Evolutionary conservation across 768 basidiomycete species (phyloP).

Genomic region (Hygrophoropsis aurantiaca): DNA sequence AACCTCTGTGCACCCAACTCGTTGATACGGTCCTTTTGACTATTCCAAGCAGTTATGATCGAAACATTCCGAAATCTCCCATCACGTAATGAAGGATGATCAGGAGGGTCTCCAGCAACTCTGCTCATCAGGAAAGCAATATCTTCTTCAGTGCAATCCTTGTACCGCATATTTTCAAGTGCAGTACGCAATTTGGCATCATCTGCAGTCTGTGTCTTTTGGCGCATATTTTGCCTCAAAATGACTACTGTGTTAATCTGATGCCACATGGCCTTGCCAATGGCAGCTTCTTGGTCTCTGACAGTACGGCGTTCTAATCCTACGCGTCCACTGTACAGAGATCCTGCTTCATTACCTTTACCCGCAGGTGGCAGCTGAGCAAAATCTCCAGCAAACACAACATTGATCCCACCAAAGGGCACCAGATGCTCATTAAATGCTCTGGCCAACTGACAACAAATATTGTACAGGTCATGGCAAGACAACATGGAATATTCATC

Average conservation of each 20-base stretch:
- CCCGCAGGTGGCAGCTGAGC: constrained; percentile 39
- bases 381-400: constrained; percentile 50
- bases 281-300: constrained; percentile 16
- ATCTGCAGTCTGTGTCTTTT: constrained; percentile 16
- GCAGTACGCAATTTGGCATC: constrained; percentile 30
- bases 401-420: constrained; percentile 35
- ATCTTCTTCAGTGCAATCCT: constrained; percentile 38
- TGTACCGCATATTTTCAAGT: constrained; percentile 38
- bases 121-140: constrained; percentile 31
- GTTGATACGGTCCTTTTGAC: constrained; percentile 39
- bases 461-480: constrained; percentile 30
- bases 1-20: constrained; percentile 25
- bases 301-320: constrained; percentile 2
- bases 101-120: constrained; percentile 14
- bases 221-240: constrained; percentile 35
- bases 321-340: constrained; percentile 19
- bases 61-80: constrained; percentile 31
- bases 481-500: constrained; percentile 46
- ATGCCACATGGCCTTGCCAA: constrained; percentile 35
- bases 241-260: constrained; percentile 37
- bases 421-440: constrained; percentile 15
- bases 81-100: constrained; percentile 10
- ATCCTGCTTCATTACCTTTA: background rate
- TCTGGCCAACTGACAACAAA: constrained; percentile 24
- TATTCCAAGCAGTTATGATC: constrained; percentile 38